Conservation (phyloP, 768 basidiomycete species). For the Tubosaeta brunneosetosa region DNA sequence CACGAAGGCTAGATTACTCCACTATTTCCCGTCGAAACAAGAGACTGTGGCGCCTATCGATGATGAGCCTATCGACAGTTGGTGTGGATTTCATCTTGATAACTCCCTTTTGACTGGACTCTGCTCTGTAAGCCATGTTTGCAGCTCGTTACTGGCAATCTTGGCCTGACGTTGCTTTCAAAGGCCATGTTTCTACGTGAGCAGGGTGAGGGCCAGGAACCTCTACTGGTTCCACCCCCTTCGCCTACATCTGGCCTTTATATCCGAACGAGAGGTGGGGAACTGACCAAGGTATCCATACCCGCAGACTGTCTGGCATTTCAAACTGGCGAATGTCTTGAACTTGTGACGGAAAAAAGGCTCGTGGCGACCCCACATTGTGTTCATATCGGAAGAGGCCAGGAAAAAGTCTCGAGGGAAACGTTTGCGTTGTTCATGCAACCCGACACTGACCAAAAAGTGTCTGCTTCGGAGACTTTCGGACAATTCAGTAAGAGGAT, state of each 20-base stretch:
- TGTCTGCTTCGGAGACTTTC: constrained; percentile 72
- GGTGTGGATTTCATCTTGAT: constrained; percentile 95
- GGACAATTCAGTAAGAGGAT: constrained; percentile 87
- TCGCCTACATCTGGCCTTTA: constrained; percentile 81
- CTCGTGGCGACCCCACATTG: constrained; percentile 94
- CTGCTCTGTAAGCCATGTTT: constrained; percentile 59
- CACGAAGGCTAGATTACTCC: constrained; percentile 89
- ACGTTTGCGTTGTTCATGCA: constrained; percentile 91
- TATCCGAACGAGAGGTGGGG: constrained; percentile 79
- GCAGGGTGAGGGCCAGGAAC: constrained; percentile 32
- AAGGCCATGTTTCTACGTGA: constrained; percentile 82
- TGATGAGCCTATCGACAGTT: constrained; percentile 73
- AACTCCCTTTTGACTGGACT: constrained; percentile 89
- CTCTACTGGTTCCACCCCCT: constrained; percentile 56
- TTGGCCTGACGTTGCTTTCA: constrained; percentile 5
- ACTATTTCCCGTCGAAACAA: constrained; percentile 80
- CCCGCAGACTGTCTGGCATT: constrained; percentile 85
- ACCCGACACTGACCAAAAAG: constrained; percentile 73
- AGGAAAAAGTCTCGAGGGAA: constrained; percentile 64
- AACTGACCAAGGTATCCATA: constrained; percentile 79
- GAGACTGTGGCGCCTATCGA: constrained; percentile 36
- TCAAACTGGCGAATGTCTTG: constrained; percentile 94
- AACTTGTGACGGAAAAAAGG: constrained; percentile 76
- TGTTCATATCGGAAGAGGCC: constrained; percentile 65
- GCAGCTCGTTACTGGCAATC: background rate